Evolutionary conservation across 139 green algal genomes (phyloP), one percentile per base, ranked within the genome.

Genomic region (Coelastrella sp.): DNA sequence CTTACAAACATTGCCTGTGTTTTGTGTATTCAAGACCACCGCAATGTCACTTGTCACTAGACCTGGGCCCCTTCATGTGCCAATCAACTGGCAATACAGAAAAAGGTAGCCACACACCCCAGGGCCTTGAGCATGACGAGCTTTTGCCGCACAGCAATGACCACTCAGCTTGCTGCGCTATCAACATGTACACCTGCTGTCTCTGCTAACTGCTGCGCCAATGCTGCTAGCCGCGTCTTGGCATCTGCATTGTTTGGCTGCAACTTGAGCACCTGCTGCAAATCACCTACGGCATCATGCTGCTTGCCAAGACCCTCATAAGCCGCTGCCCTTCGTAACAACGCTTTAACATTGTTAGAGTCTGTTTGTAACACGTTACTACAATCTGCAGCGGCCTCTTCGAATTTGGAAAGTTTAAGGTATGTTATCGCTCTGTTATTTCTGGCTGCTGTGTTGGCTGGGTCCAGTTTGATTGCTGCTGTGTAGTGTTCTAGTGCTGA

Each of bases 401-500:
- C 89, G 85, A 87, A 92, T 20, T 90, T 92, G 4, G 87, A 74
- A 56, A 98, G 88, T 90, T 95, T 95, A 17, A 98, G 93, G 73
- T 93, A 91, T 5, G 93, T 94, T 84, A 98, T 74, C 0, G 97
- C 96, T 7, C 97, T 90, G 93, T 99, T 99, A 92, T 97, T 98
- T 32, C 89, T 83, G 1, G 96, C 96, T 5, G 88, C 80, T n/a
- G 73, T n/a, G 22, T 59, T 79, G 5, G 59, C 4, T 2, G 5
- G 92, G 68, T 97, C 90, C 22, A 92, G 10, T n/a, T 92, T 89
- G 5, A 99, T 79, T 0, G 96, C 96, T 54, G 93, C 91, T 61
- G 86, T 92, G 80, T 92, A 94, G 22, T 74, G 73, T 3, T 90
- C 90, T 6, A 91, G 93, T 13, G 96, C 97, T 22, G 88, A 78